Conservation (phyloP, 345 rosid species). For the Brassica carinata region DNA sequence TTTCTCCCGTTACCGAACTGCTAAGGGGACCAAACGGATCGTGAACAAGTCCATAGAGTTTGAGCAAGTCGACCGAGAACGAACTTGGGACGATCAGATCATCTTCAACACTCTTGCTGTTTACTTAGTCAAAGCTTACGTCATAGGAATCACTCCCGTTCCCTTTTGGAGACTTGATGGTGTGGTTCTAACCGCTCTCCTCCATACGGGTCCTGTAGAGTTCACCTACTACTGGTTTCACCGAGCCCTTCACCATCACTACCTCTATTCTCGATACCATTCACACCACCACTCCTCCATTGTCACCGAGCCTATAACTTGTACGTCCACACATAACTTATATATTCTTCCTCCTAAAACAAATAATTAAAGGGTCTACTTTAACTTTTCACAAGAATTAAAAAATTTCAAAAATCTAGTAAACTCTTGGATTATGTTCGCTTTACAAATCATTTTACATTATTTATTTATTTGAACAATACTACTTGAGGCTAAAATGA, state of each 20-base stretch:
- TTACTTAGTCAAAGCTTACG: slow-evolving; percentile 23
- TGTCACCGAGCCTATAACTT: slow-evolving; percentile 66
- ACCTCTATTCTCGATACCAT: slow-evolving; percentile 73
- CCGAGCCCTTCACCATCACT: slow-evolving; percentile 73
- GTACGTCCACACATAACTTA: slow-evolving; percentile 34
- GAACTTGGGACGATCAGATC: slow-evolving; percentile 62
- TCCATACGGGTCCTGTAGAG: slow-evolving; percentile 72
- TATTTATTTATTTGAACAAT: not conserved
- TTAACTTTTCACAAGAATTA: not conserved
- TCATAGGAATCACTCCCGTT: slow-evolving; percentile 30
- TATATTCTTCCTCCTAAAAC: not conserved
- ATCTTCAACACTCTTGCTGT: slow-evolving; percentile 36
- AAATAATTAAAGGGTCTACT: not conserved
- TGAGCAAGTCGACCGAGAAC: slow-evolving; percentile 68
- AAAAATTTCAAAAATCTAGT: not conserved
- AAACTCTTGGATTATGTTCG: not conserved
- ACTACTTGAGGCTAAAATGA: not conserved
- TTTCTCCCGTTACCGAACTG: slow-evolving; percentile 50
- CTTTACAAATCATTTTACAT: not conserved
- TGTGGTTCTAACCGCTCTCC: slow-evolving; percentile 34
- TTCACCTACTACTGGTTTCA: slow-evolving; percentile 80
- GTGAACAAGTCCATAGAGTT: slow-evolving; percentile 61
- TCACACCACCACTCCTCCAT: slow-evolving; percentile 85
- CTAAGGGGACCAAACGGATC: slow-evolving; percentile 53
- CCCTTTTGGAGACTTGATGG: slow-evolving; percentile 69